phyloP scores from a whole-genome alignment of 2,329 filamentous ascomycete species.

The Cercospora sesami region DNA sequence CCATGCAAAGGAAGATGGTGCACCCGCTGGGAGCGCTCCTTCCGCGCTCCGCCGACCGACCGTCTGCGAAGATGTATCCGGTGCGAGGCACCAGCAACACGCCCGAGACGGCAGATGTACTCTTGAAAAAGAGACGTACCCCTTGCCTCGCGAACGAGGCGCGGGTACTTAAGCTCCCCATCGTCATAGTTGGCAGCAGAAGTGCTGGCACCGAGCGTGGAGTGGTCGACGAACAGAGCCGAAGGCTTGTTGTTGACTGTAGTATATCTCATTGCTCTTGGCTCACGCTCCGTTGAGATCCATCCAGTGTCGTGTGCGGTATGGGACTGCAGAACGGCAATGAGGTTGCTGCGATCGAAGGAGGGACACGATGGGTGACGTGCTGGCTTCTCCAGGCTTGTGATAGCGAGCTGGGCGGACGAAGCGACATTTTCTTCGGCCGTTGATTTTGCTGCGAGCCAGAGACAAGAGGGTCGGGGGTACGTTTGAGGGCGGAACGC shows the following conservation, averaged over 20 bases:
- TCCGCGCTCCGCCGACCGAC: no score
- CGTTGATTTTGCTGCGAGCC: fast-evolving
- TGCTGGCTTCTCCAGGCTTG: neutral
- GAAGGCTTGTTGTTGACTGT: neutral
- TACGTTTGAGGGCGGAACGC: neutral
- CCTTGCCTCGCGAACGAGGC: neutral
- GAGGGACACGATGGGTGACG: neutral
- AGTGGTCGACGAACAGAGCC: neutral
- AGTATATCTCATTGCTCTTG: neutral
- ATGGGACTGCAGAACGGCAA: neutral
- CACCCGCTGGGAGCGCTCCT: no score
- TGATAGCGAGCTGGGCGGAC: neutral
- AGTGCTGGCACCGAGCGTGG: neutral
- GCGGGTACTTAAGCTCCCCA: neutral
- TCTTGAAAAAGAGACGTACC: neutral
- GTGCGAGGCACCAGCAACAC: neutral
- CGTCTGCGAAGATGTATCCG: neutral
- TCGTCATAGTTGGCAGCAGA: neutral
- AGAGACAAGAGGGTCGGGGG: neutral
- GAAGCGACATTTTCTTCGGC: neutral
- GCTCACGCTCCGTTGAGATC: neutral
- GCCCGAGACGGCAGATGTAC: fast-evolving
- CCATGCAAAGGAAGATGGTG: neutral
- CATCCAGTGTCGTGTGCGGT: neutral
- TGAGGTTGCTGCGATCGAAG: neutral